Evolutionary conservation across 805 yeast genomes (phyloP).

Genomic region (Kluyveromyces siamensis): DNA sequence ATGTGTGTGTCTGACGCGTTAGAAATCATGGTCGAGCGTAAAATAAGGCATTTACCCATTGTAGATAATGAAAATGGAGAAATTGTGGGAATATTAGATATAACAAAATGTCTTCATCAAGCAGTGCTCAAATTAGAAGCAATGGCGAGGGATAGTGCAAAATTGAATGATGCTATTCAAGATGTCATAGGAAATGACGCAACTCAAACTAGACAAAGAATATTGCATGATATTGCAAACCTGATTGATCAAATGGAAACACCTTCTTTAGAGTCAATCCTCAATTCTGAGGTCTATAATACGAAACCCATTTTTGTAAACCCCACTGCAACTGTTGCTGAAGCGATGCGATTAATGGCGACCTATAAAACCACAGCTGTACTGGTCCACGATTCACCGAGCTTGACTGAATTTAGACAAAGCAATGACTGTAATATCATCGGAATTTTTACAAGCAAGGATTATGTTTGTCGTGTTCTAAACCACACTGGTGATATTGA

Average conservation of each 20-base stretch:
- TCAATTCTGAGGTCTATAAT: constrained; percentile 7
- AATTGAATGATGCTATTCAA: constrained; percentile 19
- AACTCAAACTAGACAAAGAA: constrained; percentile 15
- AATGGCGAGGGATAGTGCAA: constrained; percentile 31
- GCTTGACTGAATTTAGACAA: not conserved
- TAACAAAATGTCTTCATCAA: constrained; percentile 39
- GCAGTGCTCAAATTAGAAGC: constrained; percentile 37
- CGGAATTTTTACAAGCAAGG: constrained; percentile 40
- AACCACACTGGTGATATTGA: constrained; percentile 26
- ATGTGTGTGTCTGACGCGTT: constrained; percentile 37
- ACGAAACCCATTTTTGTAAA: constrained; percentile 29
- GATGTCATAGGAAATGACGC: constrained; percentile 26
- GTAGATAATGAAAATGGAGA: constrained; percentile 22
- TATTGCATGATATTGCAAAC: constrained; percentile 29
- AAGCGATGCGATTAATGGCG: constrained; percentile 34
- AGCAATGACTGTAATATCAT: constrained; percentile 28
- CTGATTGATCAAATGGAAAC: constrained; percentile 34
- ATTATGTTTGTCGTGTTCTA: constrained; percentile 35
- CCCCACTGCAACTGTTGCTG: constrained; percentile 29
- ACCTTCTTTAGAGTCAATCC: constrained; percentile 29
- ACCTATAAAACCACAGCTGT: constrained; percentile 34
- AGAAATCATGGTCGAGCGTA: constrained; percentile 33
- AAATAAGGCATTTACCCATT: constrained; percentile 37
- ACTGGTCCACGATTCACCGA: constrained; percentile 27
- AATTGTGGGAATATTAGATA: constrained; percentile 37